A percentile compares a stretch with the other conserved stretches of the same genome.
Evolutionary conservation across 768 basidiomycete species (phyloP).

Genomic region (Ramaria rubella): DNA sequence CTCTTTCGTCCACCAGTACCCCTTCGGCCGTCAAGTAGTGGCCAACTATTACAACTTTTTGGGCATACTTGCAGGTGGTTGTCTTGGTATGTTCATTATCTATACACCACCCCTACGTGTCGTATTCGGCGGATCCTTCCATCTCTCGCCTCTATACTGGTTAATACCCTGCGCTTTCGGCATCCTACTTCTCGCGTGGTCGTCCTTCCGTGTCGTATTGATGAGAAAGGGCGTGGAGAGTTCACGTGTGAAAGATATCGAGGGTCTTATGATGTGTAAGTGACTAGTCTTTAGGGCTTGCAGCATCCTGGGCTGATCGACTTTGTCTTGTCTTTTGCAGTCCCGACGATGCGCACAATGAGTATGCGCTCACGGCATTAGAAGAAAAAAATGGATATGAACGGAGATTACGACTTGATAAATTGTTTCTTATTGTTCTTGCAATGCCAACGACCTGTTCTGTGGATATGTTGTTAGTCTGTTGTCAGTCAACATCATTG

Average conservation of each 20-base stretch:
- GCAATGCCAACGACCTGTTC: no score
- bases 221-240: constrained; percentile 50
- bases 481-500: no score
- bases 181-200: constrained; percentile 47
- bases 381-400: no score
- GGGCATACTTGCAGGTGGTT: constrained; percentile 55
- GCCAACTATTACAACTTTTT: constrained; percentile 59
- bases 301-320: background rate
- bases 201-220: constrained; percentile 51
- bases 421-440: no score
- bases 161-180: constrained; percentile 60
- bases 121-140: constrained; percentile 57
- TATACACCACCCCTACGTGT: constrained; percentile 65
- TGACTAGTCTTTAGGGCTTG: no score
- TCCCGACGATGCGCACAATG: constrained; percentile 38
- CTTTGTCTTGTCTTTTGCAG: constrained; percentile 25
- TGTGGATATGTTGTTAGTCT: no score
- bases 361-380: constrained; percentile 20
- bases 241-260: constrained; percentile 55
- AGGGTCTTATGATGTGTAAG: constrained; percentile 68
- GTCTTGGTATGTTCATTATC: constrained; percentile 59
- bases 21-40: constrained; percentile 53
- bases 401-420: no score
- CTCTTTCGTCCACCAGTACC: constrained; percentile 49
- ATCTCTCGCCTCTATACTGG: constrained; percentile 60